Conservation (phyloP, 371 early-diverging fungal genomes). For the Massospora cicadina region DNA sequence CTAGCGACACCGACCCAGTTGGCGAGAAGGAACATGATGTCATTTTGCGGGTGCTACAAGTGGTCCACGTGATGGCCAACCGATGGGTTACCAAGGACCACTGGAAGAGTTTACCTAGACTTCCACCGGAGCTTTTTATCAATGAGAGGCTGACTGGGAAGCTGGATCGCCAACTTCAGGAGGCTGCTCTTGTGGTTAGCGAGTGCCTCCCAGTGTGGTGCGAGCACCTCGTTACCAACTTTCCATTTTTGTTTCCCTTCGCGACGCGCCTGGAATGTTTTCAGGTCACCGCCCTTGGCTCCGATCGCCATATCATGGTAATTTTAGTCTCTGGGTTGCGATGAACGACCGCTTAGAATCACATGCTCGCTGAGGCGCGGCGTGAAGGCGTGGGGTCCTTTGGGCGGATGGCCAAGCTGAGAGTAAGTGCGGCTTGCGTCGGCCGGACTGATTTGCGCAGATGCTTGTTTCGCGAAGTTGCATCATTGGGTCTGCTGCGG, state of each 20-base stretch:
- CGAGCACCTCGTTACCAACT: conserved; percentile 34
- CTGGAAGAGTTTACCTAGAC: not conserved
- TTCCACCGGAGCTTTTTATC: conserved; percentile 36
- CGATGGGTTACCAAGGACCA: not conserved
- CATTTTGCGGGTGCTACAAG: not conserved
- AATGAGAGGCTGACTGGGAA: conserved; percentile 71
- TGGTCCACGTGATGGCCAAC: not conserved
- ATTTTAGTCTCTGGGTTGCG: not conserved
- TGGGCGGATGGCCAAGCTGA: conserved; percentile 45
- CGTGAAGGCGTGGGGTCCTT: conserved; percentile 20
- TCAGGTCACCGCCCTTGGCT: conserved; percentile 71
- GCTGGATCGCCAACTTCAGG: conserved; percentile 64
- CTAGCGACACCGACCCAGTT: not conserved
- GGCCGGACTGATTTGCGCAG: conserved; percentile 49
- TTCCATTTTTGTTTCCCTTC: conserved; percentile 68
- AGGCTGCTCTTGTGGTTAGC: conserved; percentile 71
- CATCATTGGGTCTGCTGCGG: conserved; percentile 60
- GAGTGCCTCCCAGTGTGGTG: conserved; percentile 67
- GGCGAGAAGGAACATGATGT: conserved; percentile 8
- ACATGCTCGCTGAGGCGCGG: conserved; percentile 18
- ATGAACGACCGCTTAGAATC: conserved; percentile 6
- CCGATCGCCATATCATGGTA: conserved; percentile 43
- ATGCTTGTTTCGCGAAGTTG: conserved; percentile 57
- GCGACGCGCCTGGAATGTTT: conserved; percentile 60
- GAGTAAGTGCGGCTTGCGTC: conserved; percentile 38